phyloP scores from a whole-genome alignment of 306 rosid species.

The Prunus mongolica region DNA sequence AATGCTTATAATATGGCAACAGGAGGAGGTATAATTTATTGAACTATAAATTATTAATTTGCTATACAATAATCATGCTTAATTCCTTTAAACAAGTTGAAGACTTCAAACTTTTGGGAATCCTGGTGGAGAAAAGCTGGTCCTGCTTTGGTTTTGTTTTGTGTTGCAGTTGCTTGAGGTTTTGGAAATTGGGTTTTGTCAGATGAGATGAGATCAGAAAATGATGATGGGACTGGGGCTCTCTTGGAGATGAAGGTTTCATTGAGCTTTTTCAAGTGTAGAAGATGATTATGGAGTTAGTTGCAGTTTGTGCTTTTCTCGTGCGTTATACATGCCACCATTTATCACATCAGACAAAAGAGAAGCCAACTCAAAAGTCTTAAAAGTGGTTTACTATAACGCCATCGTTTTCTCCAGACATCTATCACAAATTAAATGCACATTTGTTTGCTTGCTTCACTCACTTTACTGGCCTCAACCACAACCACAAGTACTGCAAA shows the following conservation, averaged over 20 bases:
- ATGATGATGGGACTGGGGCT: neutral
- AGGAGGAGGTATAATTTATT: neutral
- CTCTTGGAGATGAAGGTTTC: constrained; percentile 1
- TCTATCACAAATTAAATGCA: constrained; percentile 1
- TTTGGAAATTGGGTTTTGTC: constrained; percentile 1
- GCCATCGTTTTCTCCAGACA: constrained; percentile 16
- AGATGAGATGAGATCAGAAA: neutral
- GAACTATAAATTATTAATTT: neutral
- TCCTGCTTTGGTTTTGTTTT: constrained; percentile 1
- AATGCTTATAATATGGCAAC: neutral
- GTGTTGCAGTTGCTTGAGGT: neutral
- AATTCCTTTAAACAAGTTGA: neutral
- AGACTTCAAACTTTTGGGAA: neutral
- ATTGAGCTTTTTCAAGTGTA: neutral
- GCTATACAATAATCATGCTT: neutral
- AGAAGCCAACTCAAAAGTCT: constrained; percentile 14
- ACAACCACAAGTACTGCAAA: neutral
- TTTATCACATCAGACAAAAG: constrained; percentile 22
- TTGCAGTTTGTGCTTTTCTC: neutral
- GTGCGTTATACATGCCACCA: constrained; percentile 8
- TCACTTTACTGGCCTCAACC: constrained; percentile 5
- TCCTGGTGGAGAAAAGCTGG: constrained; percentile 4
- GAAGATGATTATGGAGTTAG: neutral
- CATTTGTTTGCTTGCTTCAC: neutral
- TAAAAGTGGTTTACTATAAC: constrained; percentile 1